phyloP scores from a whole-genome alignment of 139 green algal species.

The Coelastrella sp. region DNA sequence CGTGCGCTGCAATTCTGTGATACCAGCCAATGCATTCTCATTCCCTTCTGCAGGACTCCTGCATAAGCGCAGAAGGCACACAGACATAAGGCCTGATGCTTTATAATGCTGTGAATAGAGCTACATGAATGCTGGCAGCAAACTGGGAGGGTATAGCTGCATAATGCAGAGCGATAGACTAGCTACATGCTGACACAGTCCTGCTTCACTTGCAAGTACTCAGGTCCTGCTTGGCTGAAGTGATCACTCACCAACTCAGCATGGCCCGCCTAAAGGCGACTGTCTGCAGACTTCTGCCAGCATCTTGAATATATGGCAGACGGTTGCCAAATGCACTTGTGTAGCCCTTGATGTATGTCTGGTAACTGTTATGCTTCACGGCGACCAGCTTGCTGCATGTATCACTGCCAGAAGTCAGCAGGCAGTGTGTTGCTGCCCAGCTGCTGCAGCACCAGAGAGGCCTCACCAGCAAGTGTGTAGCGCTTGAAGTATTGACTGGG shows the following conservation, averaged over 20 bases:
- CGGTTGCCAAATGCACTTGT: not conserved
- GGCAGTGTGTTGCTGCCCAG: not conserved
- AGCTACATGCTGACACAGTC: too few species aligned
- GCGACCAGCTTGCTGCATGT: not conserved
- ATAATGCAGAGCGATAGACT: too few species aligned
- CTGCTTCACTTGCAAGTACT: too few species aligned
- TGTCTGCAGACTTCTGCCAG: not conserved
- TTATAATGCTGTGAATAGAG: too few species aligned
- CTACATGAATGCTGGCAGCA: too few species aligned
- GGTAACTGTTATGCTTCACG: not conserved
- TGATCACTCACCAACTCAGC: not conserved
- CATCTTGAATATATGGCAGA: not conserved
- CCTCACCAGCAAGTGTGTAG: not conserved
- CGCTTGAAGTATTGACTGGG: not conserved
- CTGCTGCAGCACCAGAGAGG: not conserved
- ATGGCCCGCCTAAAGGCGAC: not conserved
- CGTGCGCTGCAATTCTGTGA: too few species aligned
- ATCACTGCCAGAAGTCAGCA: not conserved
- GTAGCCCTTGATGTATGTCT: not conserved
- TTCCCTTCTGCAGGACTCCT: too few species aligned
- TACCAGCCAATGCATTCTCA: too few species aligned
- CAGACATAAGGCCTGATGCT: too few species aligned
- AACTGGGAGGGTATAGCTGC: too few species aligned
- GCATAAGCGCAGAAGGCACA: too few species aligned
- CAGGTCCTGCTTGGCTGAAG: too few species aligned